phyloP scores from a whole-genome alignment of 441 rosid genomes.

The Syzygium malaccense region DNA sequence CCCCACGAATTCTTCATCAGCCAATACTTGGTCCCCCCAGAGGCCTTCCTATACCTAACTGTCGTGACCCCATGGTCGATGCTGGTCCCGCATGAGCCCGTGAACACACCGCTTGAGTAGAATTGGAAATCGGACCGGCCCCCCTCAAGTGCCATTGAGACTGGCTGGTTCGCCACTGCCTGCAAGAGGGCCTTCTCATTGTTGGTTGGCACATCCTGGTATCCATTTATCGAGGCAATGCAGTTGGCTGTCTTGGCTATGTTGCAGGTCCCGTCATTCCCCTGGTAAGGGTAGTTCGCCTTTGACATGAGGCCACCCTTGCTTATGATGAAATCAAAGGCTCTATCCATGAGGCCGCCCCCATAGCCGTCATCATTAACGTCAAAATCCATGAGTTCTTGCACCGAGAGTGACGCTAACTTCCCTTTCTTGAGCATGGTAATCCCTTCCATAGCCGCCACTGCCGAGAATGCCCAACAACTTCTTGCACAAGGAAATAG shows the following conservation, averaged over 20 bases:
- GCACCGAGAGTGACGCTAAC: not conserved
- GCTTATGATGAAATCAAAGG: not conserved
- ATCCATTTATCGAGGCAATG: not conserved
- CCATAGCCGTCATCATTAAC: rapidly evolving
- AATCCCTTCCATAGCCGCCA: not conserved
- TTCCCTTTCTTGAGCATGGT: not conserved
- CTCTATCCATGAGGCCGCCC: not conserved
- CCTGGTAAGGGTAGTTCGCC: not conserved
- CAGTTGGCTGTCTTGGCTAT: not conserved
- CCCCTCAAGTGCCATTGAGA: not conserved
- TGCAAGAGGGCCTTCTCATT: not conserved
- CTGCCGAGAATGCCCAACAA: not conserved
- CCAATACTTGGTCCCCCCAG: not conserved
- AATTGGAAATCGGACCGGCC: not conserved
- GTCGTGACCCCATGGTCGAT: not conserved
- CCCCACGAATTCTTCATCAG: not conserved
- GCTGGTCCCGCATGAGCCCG: not conserved
- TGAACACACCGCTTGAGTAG: not conserved
- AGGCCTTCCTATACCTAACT: not conserved
- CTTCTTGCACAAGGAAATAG: not conserved
- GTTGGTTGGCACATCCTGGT: not conserved
- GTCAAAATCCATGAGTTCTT: not conserved
- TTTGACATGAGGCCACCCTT: not conserved
- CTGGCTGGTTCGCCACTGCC: not conserved
- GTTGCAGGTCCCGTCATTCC: not conserved